A percentile compares a stretch with the other conserved stretches of the same genome.
Evolutionary conservation across 2,329 filamentous ascomycete genomes (phyloP).

Genomic region (Pseudonectria buxi): DNA sequence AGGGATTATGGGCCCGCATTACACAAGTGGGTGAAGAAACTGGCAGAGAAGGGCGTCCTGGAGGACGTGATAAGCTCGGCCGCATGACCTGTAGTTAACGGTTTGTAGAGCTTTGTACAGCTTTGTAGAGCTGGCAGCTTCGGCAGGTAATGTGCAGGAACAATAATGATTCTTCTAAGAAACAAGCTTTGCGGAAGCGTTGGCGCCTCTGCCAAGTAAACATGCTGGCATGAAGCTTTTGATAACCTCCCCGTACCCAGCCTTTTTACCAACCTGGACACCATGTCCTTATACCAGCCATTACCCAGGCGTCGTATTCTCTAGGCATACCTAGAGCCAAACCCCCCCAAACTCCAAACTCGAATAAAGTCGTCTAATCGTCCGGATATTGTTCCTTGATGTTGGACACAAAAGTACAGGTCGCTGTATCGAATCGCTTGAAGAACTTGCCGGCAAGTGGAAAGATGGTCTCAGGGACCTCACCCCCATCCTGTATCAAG

Average conservation of each 20-base stretch:
- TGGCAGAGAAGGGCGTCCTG: constrained; percentile 61
- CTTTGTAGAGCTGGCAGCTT: too few species aligned
- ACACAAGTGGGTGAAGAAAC: constrained; percentile 59
- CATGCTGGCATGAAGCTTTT: too few species aligned
- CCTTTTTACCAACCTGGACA: too few species aligned
- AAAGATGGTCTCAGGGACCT: constrained; percentile 52
- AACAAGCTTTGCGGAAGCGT: too few species aligned
- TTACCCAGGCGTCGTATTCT: too few species aligned
- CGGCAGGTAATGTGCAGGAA: too few species aligned
- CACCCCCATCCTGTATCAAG: constrained; percentile 42
- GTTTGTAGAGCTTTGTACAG: neutral
- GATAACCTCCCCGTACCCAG: too few species aligned
- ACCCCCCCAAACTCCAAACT: too few species aligned
- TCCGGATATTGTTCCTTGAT: constrained; percentile 74
- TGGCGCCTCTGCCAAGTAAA: too few species aligned
- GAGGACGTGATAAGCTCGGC: constrained; percentile 29
- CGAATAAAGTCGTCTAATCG: constrained; percentile 43
- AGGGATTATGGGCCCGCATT: constrained; percentile 66
- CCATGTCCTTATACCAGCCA: neutral
- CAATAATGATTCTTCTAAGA: too few species aligned
- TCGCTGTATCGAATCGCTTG: constrained; percentile 68
- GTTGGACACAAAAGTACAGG: constrained; percentile 75
- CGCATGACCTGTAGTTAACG: constrained; percentile 3
- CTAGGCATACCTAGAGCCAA: neutral
- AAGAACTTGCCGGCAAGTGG: constrained; percentile 77